Conservation (phyloP, 2,329 filamentous ascomycete species). For the Ophiostoma pallidulum region DNA sequence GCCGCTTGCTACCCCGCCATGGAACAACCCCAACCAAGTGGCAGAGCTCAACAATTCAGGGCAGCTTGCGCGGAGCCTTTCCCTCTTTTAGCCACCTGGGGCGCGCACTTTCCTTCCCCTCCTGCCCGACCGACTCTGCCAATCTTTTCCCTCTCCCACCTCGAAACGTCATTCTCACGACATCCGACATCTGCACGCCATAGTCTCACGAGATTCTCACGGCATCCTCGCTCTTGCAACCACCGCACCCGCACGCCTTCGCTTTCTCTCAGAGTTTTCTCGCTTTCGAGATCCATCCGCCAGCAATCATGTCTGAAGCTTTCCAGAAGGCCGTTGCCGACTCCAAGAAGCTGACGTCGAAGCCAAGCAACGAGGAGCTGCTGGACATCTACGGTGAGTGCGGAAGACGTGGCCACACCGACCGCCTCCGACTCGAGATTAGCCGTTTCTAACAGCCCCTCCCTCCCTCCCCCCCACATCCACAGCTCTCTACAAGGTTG, state of each 20-base stretch:
- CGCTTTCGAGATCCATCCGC: not conserved
- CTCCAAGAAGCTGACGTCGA: constrained; percentile 57
- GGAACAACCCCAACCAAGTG: constrained; percentile 4
- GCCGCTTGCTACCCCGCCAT: constrained; percentile 4
- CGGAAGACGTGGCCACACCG: no score
- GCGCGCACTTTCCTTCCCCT: not conserved
- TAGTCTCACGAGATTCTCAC: no score
- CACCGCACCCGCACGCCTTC: no score
- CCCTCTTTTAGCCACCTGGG: not conserved
- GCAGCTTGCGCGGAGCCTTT: not conserved
- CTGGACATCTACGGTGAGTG: constrained; percentile 52
- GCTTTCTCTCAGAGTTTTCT: no score
- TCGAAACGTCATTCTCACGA: not conserved
- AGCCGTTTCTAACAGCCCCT: no score
- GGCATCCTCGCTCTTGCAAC: no score
- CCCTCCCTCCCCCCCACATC: no score
- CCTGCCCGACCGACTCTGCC: no score
- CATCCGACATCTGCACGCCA: no score
- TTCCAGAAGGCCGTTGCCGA: constrained; percentile 52
- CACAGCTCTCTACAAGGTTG: constrained; percentile 53
- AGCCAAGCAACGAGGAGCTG: constrained; percentile 55
- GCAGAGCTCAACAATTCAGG: constrained; percentile 8
- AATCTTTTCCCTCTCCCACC: not conserved
- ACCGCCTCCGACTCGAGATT: no score
- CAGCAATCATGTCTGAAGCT: constrained; percentile 21